Conservation (phyloP, 768 basidiomycete genomes). For the Boletus edulis region DNA sequence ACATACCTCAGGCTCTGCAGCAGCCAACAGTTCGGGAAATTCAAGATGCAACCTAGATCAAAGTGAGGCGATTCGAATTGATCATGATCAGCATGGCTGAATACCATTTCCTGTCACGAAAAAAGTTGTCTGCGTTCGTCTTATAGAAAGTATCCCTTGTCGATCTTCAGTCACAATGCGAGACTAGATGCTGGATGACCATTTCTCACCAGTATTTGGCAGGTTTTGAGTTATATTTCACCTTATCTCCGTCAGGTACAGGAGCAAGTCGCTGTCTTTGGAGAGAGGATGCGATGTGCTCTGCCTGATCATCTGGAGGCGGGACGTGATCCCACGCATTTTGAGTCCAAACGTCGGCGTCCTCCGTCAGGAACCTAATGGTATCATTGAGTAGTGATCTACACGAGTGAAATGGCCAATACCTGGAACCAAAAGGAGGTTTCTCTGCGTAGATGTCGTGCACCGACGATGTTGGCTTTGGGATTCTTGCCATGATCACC, state of each 20-base stretch:
- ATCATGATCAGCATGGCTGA: background rate
- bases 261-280: constrained; percentile 68
- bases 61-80: background rate
- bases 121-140: constrained; percentile 82
- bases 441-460: constrained; percentile 52
- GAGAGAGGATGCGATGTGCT: constrained; percentile 68
- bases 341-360: constrained; percentile 76
- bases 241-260: constrained; percentile 70
- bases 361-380: constrained; percentile 64
- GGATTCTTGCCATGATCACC: constrained; percentile 18
- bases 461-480: constrained; percentile 58
- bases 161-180: constrained; percentile 21
- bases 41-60: constrained; percentile 79
- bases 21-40: constrained; percentile 82
- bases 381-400: background rate
- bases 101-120: constrained; percentile 90
- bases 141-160: constrained; percentile 94
- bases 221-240: constrained; percentile 70
- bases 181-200: constrained; percentile 27
- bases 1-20: constrained; percentile 62
- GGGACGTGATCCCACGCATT: constrained; percentile 94
- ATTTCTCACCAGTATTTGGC: constrained; percentile 62
- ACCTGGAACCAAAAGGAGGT: constrained; percentile 75
- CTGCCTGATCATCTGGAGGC: constrained; percentile 75
- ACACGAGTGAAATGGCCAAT: background rate